Percentiles rank a stretch among this genome's conserved stretches.
Evolutionary conservation across 2,329 filamentous ascomycete genomes (phyloP).

Genomic region (Xylariaceae sp.): DNA sequence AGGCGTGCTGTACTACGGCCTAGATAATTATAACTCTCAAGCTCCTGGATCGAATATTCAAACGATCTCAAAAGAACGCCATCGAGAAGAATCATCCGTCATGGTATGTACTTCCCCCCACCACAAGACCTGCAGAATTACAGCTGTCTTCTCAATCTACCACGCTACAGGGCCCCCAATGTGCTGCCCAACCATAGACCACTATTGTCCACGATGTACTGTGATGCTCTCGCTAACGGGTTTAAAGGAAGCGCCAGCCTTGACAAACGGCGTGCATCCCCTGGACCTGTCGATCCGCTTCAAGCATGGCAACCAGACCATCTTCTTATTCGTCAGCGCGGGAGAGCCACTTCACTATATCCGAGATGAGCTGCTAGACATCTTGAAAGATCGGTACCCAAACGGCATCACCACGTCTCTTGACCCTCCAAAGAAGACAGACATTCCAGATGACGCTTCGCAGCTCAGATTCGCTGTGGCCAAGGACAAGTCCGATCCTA

Average conservation of each 20-base stretch:
- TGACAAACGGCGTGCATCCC: slow-evolving; percentile 20
- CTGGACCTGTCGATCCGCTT: slow-evolving; percentile 56
- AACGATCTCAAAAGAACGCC: background rate
- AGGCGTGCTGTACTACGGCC: background rate
- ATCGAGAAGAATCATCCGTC: background rate
- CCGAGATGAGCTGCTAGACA: slow-evolving; percentile 51
- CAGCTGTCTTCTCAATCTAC: background rate
- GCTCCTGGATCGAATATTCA: background rate
- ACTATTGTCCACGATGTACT: background rate
- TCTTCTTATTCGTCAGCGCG: slow-evolving; percentile 61
- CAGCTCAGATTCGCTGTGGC: slow-evolving; percentile 44
- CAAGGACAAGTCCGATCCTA: slow-evolving; percentile 40
- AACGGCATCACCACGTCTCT: slow-evolving; percentile 41
- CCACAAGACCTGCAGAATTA: background rate
- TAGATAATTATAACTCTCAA: background rate
- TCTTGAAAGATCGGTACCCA: slow-evolving; percentile 54
- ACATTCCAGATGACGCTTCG: slow-evolving; percentile 39
- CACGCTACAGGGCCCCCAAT: background rate
- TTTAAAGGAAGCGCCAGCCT: slow-evolving; percentile 12
- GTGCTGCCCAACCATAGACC: background rate
- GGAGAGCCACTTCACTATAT: slow-evolving; percentile 51
- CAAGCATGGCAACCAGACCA: slow-evolving; percentile 65
- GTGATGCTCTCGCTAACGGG: slow-evolving; percentile 12
- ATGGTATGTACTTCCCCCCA: slow-evolving; percentile 10
- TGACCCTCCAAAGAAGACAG: slow-evolving; percentile 31